phyloP scores from a whole-genome alignment of 192 early-diverging fungal species.

The Geosiphon pyriformis region DNA sequence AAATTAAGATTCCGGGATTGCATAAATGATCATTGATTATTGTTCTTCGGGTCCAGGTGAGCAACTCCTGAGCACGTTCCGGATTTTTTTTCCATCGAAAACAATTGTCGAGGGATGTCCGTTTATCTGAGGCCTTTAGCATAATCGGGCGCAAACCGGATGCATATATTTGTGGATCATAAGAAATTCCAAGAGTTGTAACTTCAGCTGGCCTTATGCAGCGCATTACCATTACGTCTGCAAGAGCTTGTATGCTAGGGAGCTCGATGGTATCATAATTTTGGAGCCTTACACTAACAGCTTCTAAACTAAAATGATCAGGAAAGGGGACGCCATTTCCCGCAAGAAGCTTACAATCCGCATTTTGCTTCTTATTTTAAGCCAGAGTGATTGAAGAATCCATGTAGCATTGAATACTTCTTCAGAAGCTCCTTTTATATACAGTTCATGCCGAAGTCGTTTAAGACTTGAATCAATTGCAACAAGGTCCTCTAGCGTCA shows the following conservation, averaged over 20 bases:
- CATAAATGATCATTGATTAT: background rate
- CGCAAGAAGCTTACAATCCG: background rate
- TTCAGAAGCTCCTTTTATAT: background rate
- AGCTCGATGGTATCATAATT: background rate
- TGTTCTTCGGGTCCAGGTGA: constrained; percentile 5
- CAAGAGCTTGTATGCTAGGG: background rate
- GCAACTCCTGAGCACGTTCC: background rate
- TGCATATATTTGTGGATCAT: too few species aligned
- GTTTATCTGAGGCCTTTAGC: background rate
- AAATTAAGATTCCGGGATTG: background rate
- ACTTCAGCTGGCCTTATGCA: constrained; percentile 11
- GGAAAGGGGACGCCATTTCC: background rate
- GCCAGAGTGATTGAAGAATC: background rate
- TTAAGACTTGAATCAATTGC: constrained; percentile 1
- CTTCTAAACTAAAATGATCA: constrained; percentile 16
- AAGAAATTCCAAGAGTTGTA: constrained; percentile 1
- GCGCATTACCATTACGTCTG: constrained; percentile 12
- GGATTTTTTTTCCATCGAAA: constrained; percentile 7
- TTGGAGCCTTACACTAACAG: background rate
- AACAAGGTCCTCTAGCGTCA: too few species aligned
- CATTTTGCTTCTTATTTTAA: background rate
- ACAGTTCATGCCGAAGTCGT: background rate
- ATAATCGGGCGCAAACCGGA: background rate
- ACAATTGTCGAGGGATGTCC: background rate
- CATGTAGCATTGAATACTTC: background rate